Evolutionary conservation across 2,329 filamentous ascomycete genomes (phyloP), one percentile per base, ranked within the genome.

Genomic region (Botrytis deweyae): DNA sequence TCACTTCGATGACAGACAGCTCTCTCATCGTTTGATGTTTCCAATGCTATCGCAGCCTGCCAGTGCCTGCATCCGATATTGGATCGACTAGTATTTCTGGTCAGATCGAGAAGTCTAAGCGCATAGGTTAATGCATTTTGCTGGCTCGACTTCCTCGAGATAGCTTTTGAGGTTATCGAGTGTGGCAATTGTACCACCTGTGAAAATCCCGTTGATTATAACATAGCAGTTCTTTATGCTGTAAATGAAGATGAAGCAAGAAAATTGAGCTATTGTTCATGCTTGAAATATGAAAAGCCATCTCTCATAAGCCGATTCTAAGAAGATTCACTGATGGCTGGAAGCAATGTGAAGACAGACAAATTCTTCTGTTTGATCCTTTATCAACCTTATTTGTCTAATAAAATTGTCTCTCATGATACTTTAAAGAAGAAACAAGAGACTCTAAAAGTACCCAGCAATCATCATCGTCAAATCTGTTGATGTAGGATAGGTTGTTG

Each of bases 251-350:
- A 4, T 61, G 3, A 25, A 29, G 25, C 3, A 20, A 42, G 25
- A 6, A 42, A 7, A 40, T 20, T 2, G 38, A 29, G 14, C 6
- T 20, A 25, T 46, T 33, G 1, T 20, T 22, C 14, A 65, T 42
- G 4, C 42, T 36, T 33, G 4, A 22, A 36, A 61, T 25, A 12
- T 22, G 4, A 33, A 5, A 14, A 5, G 3, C 33, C 1, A 1
- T 46, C 1, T 25, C 7, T 5, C 25, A n/a, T n/a, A 5, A 46
- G 8, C 2, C 0, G 2, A 16, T 16, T 5, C 18, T 25, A 22
- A 5, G 25, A 10, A 36, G 4, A 49, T 16, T 36, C 5, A 65
- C 63, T 10, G 14, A 25, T 3, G 1, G 12, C 4, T 46, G 18
- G 12, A 49, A 49, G 22, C 44, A 9, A 18, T 22, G 18, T 18